phyloP scores from a whole-genome alignment of 1,284 basidiomycete genomes.

The Trichosporon coremiiforme region DNA sequence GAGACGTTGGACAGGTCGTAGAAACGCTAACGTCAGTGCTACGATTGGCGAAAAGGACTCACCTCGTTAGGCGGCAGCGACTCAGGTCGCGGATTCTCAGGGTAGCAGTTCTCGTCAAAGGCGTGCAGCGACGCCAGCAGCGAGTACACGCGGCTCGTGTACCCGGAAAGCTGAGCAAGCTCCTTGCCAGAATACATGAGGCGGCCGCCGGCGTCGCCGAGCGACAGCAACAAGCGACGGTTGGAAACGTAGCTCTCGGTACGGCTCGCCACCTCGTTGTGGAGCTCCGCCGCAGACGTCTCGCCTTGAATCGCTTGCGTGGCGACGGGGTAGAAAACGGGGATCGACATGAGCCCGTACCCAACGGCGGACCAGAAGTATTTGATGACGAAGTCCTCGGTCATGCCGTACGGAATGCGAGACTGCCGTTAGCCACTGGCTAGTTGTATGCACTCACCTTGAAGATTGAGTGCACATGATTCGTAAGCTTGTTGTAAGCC shows the following conservation, averaged over 20 bases:
- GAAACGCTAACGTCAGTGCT: constrained; percentile 50
- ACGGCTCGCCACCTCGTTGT: constrained; percentile 60
- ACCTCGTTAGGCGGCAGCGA: constrained; percentile 41
- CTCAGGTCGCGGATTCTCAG: constrained; percentile 42
- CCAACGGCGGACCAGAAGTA: constrained; percentile 91
- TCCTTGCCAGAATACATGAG: constrained; percentile 67
- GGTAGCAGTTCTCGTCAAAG: constrained; percentile 59
- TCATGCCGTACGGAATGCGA: constrained; percentile 64
- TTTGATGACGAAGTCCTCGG: constrained; percentile 91
- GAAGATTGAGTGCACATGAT: constrained; percentile 89
- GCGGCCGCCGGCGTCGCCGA: constrained; percentile 91
- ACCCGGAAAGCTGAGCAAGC: constrained; percentile 86
- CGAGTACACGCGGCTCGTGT: constrained; percentile 85
- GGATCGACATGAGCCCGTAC: constrained; percentile 84
- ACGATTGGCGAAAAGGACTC: constrained; percentile 12
- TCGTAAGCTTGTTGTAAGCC: constrained; percentile 78
- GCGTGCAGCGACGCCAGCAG: constrained; percentile 83
- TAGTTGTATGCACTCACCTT: constrained; percentile 62
- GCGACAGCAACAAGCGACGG: constrained; percentile 83
- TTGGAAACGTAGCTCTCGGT: constrained; percentile 92
- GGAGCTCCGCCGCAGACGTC: background rate
- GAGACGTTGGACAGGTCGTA: constrained; percentile 59
- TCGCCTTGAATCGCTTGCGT: constrained; percentile 25
- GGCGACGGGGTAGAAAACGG: constrained; percentile 65
- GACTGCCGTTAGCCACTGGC: constrained; percentile 63